phyloP scores from a whole-genome alignment of 2,329 filamentous ascomycete species.

The Pyrenophora teres region DNA sequence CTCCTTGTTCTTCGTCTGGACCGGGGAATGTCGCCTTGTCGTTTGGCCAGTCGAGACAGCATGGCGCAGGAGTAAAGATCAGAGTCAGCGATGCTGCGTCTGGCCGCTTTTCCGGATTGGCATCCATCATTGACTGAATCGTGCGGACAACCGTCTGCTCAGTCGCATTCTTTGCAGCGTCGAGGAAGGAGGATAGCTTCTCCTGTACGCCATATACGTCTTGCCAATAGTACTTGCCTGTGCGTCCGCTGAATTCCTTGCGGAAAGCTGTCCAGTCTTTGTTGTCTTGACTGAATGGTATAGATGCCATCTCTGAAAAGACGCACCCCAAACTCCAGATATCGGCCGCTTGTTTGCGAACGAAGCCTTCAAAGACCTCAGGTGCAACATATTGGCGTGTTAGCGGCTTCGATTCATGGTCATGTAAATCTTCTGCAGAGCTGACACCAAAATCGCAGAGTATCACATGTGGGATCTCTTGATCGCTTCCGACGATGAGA shows the following conservation, averaged over 20 bases:
- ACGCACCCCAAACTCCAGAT: constrained; percentile 98
- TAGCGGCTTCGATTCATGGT: constrained; percentile 28
- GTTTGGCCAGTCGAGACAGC: constrained; percentile 46
- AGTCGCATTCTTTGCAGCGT: constrained; percentile 19
- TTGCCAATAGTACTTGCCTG: constrained; percentile 45
- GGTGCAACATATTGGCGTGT: constrained; percentile 45
- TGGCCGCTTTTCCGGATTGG: constrained; percentile 37
- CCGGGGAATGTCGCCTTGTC: constrained; percentile 39
- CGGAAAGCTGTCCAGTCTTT: constrained; percentile 33
- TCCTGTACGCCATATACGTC: constrained; percentile 37
- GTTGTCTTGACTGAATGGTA: constrained; percentile 31
- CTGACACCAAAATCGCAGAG: constrained; percentile 47
- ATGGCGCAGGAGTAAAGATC: constrained; percentile 44
- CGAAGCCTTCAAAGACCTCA: constrained; percentile 37
- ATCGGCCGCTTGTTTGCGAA: constrained; percentile 57
- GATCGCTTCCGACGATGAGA: constrained; percentile 37
- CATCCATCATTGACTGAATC: constrained; percentile 39
- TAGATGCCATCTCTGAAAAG: constrained; percentile 84
- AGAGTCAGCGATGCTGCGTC: constrained; percentile 38
- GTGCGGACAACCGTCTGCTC: constrained; percentile 35
- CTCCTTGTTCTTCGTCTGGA: constrained; percentile 37
- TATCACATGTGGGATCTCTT: constrained; percentile 41
- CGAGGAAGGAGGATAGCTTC: constrained; percentile 30
- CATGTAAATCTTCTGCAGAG: constrained; percentile 29
- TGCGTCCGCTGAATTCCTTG: constrained; percentile 34